Percentiles rank a stretch among this genome's conserved stretches.
Conservation (phyloP, 2,329 filamentous ascomycete genomes). For the Aspergillus quadricinctus region DNA sequence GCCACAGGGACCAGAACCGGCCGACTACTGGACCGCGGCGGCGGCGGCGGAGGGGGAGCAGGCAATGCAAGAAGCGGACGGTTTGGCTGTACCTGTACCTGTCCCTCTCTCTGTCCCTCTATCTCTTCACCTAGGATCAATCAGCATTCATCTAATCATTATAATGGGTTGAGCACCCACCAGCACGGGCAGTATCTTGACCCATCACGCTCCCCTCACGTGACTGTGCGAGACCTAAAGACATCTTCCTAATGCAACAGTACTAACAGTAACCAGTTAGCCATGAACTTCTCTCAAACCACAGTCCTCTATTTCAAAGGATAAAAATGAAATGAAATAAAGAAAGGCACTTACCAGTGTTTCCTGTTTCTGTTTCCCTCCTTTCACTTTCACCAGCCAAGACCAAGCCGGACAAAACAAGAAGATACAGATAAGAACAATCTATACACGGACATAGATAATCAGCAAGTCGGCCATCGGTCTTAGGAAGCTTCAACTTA, state of each 20-base stretch:
- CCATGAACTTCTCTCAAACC: not conserved
- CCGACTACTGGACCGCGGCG: not conserved
- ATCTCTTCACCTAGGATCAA: not conserved
- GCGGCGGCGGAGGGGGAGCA: not conserved
- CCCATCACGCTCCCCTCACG: constrained; percentile 9
- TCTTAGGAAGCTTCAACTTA: too few relatives aligned
- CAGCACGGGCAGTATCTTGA: not conserved
- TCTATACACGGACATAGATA: not conserved
- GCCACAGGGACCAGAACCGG: not conserved
- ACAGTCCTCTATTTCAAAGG: too few relatives aligned
- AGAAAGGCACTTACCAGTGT: too few relatives aligned
- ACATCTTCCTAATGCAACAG: not conserved
- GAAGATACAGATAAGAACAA: too few relatives aligned
- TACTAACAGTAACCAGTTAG: not conserved
- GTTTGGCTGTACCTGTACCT: not conserved
- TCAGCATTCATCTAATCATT: too few relatives aligned
- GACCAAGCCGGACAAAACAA: too few relatives aligned
- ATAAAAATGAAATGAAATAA: too few relatives aligned
- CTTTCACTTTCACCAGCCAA: not conserved
- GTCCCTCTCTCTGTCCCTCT: not conserved
- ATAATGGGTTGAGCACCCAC: not conserved
- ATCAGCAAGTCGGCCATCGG: too few relatives aligned
- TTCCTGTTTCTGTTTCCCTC: not conserved
- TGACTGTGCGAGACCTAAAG: constrained; percentile 15
- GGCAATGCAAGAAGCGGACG: not conserved